Conservation (phyloP, 1,284 basidiomycete genomes). For the Waitea zeae region DNA sequence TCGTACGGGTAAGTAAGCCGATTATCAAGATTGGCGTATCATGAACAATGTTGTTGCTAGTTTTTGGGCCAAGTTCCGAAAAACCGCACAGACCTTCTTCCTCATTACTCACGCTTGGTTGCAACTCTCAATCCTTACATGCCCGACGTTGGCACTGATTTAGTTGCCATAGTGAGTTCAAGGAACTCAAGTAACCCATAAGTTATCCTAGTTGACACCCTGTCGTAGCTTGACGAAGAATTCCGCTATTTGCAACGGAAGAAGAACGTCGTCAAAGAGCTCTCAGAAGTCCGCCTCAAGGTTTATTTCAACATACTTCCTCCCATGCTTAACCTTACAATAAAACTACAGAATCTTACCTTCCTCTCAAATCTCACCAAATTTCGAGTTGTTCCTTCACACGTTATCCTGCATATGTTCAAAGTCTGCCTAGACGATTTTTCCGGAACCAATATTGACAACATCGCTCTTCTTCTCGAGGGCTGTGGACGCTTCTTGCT, state of each 20-base stretch:
- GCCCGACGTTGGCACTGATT: slow-evolving; percentile 78
- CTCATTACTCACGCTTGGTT: slow-evolving; percentile 84
- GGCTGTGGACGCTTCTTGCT: slow-evolving; percentile 89
- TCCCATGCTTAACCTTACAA: neutral
- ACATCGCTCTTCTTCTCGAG: slow-evolving; percentile 82
- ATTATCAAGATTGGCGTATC: neutral
- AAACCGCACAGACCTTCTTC: slow-evolving; percentile 79
- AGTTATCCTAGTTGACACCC: slow-evolving; percentile 3
- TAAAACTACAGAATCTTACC: slow-evolving; percentile 52
- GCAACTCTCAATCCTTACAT: slow-evolving; percentile 85
- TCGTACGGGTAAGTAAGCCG: slow-evolving; percentile 52
- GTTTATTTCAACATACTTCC: slow-evolving; percentile 18
- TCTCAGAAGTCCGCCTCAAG: slow-evolving; percentile 74
- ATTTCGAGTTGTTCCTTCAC: slow-evolving; percentile 84
- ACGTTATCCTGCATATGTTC: slow-evolving; percentile 88
- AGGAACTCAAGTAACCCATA: neutral
- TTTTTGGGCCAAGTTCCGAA: slow-evolving; percentile 78
- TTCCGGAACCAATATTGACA: slow-evolving; percentile 83
- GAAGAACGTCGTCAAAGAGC: slow-evolving; percentile 79
- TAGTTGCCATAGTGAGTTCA: slow-evolving; percentile 43
- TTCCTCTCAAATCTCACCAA: slow-evolving; percentile 91
- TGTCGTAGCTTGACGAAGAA: slow-evolving; percentile 78
- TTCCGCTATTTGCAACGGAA: slow-evolving; percentile 94
- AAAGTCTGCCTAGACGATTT: slow-evolving; percentile 97
- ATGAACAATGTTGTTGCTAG: slow-evolving; percentile 22